These are phyloP conservation scores for Chenopodium suecicum DNA, from an alignment of 148 eudicot species.

Conservation along the genomic window DNA sequence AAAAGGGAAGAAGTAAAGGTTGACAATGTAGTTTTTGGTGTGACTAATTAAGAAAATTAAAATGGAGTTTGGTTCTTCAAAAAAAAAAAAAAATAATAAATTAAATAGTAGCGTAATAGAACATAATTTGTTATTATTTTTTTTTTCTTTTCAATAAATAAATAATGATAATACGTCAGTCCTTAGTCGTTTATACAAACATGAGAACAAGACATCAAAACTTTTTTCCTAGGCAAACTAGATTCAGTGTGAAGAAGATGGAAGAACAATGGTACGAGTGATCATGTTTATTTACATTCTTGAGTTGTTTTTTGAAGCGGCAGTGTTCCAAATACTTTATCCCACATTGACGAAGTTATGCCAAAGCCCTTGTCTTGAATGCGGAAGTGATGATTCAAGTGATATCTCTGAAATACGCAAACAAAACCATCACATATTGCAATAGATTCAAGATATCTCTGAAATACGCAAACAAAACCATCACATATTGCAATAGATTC, in stretches of 20 bases:
- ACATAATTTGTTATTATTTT: not conserved
- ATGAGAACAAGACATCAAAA: conserved; percentile 25
- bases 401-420: conserved; percentile 55
- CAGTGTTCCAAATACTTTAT: conserved; percentile 79
- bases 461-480: not conserved
- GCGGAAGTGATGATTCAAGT: conserved; percentile 92
- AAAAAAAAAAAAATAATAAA: too few species aligned
- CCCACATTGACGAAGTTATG: conserved; percentile 89
- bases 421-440: not conserved
- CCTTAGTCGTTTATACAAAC: conserved; percentile 26
- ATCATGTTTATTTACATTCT: conserved; percentile 37
- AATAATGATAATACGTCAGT: conserved; percentile 2
- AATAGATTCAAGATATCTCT: conserved; percentile 74
- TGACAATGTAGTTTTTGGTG: too few species aligned
- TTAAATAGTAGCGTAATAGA: not conserved
- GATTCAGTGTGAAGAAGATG: not conserved
- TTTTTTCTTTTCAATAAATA: not conserved
- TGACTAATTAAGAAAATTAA: too few species aligned
- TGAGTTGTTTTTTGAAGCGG: conserved; percentile 57
- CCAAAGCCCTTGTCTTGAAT: conserved; percentile 88
- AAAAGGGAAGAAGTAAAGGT: too few species aligned
- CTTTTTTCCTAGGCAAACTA: conserved; percentile 14
- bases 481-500: not conserved
- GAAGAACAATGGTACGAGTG: conserved; percentile 19
- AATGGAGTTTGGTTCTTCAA: too few species aligned